Conservation (phyloP, 805 yeast genomes). For the Myxozyma kluyveri region DNA sequence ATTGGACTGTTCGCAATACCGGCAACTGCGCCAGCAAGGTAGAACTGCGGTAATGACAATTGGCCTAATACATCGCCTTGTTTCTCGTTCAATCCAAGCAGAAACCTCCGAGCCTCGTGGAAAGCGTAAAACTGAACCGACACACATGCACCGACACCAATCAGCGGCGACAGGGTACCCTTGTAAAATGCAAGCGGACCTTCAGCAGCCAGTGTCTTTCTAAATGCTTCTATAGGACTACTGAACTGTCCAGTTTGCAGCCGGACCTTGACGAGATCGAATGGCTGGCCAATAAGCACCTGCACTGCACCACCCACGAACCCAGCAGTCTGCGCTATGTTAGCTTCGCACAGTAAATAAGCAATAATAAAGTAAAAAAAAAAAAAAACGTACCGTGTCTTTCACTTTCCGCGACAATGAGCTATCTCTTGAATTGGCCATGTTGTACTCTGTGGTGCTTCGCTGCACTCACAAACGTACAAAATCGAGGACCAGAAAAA, state of each 20-base stretch:
- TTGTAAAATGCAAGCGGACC: slow-evolving; percentile 87
- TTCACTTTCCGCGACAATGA: slow-evolving; percentile 46
- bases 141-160: slow-evolving; percentile 56
- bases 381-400: slow-evolving; percentile 41
- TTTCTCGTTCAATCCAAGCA: slow-evolving; percentile 39
- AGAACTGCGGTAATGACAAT: slow-evolving; percentile 64
- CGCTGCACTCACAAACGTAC: too few relatives aligned
- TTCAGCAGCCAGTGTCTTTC: slow-evolving; percentile 68
- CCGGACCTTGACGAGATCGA: slow-evolving; percentile 73
- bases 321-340: slow-evolving; percentile 42
- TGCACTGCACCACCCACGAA: slow-evolving; percentile 57
- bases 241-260: slow-evolving; percentile 75
- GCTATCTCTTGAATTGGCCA: slow-evolving; percentile 25
- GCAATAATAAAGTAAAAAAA: not conserved
- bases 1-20: slow-evolving; percentile 68
- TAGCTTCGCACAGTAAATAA: not conserved
- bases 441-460: too few relatives aligned
- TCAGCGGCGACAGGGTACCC: slow-evolving; percentile 88
- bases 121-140: slow-evolving; percentile 95
- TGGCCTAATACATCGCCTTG: slow-evolving; percentile 32
- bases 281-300: slow-evolving; percentile 42
- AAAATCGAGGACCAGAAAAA: not conserved
- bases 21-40: slow-evolving; percentile 85
- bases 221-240: slow-evolving; percentile 71
- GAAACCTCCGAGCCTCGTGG: slow-evolving; percentile 85